Evolutionary conservation across 2,329 filamentous ascomycete genomes (phyloP).

Genomic region (Exophiala mesophila): DNA sequence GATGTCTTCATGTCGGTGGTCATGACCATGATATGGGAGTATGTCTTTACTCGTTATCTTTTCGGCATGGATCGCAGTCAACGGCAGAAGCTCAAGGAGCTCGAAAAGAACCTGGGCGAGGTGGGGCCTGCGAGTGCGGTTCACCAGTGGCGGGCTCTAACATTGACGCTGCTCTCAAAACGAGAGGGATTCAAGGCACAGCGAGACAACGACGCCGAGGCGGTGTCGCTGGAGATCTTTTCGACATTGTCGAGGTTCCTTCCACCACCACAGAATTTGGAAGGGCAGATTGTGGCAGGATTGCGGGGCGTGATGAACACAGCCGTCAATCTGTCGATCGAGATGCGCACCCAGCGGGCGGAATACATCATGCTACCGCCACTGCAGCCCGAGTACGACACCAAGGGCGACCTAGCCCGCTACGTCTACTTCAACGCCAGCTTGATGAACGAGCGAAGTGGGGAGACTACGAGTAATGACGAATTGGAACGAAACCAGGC

Average conservation of each 20-base stretch:
- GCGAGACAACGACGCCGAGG: conserved; percentile 84
- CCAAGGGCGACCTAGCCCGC: conserved; percentile 79
- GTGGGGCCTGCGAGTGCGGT: conserved; percentile 85
- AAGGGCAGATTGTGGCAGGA: conserved; percentile 74
- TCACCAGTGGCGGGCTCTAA: conserved; percentile 94
- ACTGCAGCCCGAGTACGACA: conserved; percentile 89
- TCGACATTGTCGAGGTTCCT: conserved; percentile 77
- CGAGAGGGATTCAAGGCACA: conserved; percentile 75
- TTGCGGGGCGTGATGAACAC: conserved; percentile 81
- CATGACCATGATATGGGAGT: conserved; percentile 99
- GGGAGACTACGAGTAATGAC: conserved; percentile 65
- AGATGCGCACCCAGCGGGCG: conserved; percentile 94
- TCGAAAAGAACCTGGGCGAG: conserved; percentile 87
- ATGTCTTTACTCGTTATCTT: conserved; percentile 93
- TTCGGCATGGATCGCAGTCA: conserved; percentile 99
- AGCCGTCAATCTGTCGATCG: conserved; percentile 84
- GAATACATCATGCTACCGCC: conserved; percentile 99
- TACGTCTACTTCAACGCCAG: conserved; percentile 88
- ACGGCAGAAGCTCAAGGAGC: conserved; percentile 89
- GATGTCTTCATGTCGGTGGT: conserved; percentile 98
- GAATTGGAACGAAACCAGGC: conserved; percentile 71
- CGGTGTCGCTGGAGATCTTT: conserved; percentile 88
- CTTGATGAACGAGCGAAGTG: conserved; percentile 89
- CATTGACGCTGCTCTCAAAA: conserved; percentile 79
- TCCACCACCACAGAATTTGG: conserved; percentile 75